Percentiles rank a stretch among this genome's conserved stretches.
Evolutionary conservation across 306 rosid genomes (phyloP).

Genomic region (Vicia faba): DNA sequence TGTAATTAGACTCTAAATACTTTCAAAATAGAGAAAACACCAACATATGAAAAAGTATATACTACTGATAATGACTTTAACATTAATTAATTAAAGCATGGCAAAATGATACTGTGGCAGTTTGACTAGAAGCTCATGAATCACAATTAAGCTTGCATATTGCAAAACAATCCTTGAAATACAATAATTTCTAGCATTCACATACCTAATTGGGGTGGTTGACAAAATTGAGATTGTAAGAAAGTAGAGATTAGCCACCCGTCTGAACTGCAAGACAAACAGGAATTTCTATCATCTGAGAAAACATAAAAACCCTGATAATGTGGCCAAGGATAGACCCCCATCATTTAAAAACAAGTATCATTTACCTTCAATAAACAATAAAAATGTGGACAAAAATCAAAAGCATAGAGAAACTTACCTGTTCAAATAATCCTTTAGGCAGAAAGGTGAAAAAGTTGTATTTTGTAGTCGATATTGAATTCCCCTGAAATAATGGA

Average conservation of each 20-base stretch:
- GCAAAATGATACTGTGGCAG: constrained; percentile 16
- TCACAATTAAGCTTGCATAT: constrained; percentile 28
- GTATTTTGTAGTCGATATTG: constrained; percentile 90
- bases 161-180: constrained; percentile 26
- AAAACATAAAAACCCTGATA: constrained; percentile 36
- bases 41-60: constrained; percentile 24
- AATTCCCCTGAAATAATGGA: constrained; percentile 77
- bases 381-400: constrained; percentile 29
- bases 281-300: constrained; percentile 56
- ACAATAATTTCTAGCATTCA: constrained; percentile 20
- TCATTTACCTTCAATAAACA: constrained; percentile 24
- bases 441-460: constrained; percentile 84
- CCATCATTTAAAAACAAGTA: constrained; percentile 13
- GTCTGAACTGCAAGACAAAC: constrained; percentile 84
- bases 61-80: constrained; percentile 11
- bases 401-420: constrained; percentile 46
- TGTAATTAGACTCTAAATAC: constrained; percentile 33
- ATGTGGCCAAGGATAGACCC: constrained; percentile 32
- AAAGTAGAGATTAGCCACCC: constrained; percentile 97
- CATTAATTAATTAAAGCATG: neutral
- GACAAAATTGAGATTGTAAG: constrained; percentile 93
- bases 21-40: constrained; percentile 8
- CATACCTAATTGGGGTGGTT: constrained; percentile 87
- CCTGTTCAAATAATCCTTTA: constrained; percentile 96
- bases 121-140: constrained; percentile 15